These are phyloP conservation scores for Echinochloa phyllopogon DNA, from an alignment of 176 grass and related monocot species.

Conservation along the genomic window DNA sequence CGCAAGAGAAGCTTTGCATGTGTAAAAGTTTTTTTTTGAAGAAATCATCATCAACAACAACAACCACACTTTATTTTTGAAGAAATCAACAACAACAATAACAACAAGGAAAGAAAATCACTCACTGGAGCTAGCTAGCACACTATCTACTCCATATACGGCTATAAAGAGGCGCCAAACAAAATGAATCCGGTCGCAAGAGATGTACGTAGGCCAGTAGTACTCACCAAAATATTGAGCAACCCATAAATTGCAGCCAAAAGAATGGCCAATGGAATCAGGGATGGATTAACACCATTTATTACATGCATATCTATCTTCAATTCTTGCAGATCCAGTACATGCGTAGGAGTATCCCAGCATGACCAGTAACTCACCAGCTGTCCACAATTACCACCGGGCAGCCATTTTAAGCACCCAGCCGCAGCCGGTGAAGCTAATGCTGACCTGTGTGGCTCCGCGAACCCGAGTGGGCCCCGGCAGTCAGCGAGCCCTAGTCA, in stretches of 20 bases:
- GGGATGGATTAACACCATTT: constrained; percentile 13
- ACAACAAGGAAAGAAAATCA: too few species aligned
- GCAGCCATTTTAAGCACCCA: background rate
- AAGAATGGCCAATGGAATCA: background rate
- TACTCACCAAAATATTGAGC: background rate
- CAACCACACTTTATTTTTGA: too few species aligned
- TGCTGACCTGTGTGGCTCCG: background rate
- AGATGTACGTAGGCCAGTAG: background rate
- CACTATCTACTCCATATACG: background rate
- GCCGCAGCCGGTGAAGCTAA: background rate
- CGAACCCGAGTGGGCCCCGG: background rate
- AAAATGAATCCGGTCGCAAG: background rate
- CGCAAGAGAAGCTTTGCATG: too few species aligned
- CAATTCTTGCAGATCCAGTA: background rate
- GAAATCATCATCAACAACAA: too few species aligned
- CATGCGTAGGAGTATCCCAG: background rate
- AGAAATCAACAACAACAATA: too few species aligned
- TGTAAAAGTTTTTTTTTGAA: too few species aligned
- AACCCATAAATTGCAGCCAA: background rate
- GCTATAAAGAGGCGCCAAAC: background rate
- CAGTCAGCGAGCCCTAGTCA: background rate
- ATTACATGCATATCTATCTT: constrained; percentile 19
- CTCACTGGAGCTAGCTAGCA: background rate
- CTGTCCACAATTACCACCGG: constrained; percentile 34
- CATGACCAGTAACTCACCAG: background rate